phyloP scores from a whole-genome alignment of 169 alveolate genomes.

The Eimeria necatrix region DNA sequence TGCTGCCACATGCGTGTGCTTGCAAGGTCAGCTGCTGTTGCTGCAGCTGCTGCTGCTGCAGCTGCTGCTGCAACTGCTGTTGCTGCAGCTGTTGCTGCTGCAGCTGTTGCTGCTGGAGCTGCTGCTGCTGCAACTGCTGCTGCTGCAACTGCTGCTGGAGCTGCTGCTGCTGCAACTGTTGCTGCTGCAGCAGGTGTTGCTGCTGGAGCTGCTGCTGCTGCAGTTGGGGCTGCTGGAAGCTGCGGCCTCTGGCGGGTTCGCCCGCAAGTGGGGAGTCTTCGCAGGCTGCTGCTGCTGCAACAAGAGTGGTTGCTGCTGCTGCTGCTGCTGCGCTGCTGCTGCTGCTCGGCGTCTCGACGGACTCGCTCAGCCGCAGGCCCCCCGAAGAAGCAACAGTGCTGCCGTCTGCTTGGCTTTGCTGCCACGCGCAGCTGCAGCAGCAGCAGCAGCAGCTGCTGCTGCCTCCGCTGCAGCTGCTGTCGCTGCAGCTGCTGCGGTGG shows the following conservation, averaged over 20 bases:
- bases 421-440: conserved; percentile 36
- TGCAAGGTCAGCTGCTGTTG: background rate
- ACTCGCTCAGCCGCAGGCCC: background rate
- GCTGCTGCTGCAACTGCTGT: no score
- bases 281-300: background rate
- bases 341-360: conserved; percentile 18
- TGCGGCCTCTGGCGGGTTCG: background rate
- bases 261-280: background rate
- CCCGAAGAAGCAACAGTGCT: background rate
- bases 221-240: conserved; percentile 5
- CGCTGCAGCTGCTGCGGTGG: conserved; percentile 19
- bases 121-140: no score
- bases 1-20: background rate
- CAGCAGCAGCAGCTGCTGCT: conserved; percentile 1
- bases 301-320: conserved; percentile 1
- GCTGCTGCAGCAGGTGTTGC: no score
- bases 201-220: no score
- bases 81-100: no score
- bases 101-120: no score
- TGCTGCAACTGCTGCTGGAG: no score
- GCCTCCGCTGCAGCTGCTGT: conserved; percentile 37
- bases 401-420: background rate
- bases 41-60: conserved; percentile 51
- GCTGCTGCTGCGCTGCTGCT: background rate
- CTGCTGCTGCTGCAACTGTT: no score